These are phyloP conservation scores for Mortierella sp. DNA, from an alignment of 371 early-diverging fungal genomes.

Conservation along the genomic window DNA sequence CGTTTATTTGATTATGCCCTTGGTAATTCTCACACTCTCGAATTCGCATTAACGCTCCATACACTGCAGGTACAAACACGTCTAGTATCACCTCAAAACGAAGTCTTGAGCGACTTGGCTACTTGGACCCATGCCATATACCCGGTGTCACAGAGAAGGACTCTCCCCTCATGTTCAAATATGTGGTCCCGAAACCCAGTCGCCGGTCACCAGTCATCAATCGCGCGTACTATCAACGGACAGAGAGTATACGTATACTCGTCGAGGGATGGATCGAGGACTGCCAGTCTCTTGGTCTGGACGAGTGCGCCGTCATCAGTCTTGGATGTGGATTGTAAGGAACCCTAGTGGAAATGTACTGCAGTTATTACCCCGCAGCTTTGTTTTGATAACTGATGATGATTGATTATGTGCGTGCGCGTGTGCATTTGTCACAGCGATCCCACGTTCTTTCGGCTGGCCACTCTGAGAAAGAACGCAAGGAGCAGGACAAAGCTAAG, in stretches of 20 bases:
- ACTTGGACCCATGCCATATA: slow-evolving; percentile 34
- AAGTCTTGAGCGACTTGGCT: slow-evolving; percentile 48
- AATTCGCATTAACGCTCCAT: no score
- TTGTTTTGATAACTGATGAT: background rate
- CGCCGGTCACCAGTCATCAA: slow-evolving; percentile 54
- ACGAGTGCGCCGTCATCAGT: slow-evolving; percentile 34
- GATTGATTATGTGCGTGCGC: background rate
- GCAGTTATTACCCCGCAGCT: no score
- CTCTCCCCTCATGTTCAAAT: slow-evolving; percentile 44
- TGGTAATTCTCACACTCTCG: background rate
- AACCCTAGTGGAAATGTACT: no score
- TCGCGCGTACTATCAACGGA: slow-evolving; percentile 45
- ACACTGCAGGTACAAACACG: slow-evolving; percentile 41
- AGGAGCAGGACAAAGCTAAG: slow-evolving; percentile 27
- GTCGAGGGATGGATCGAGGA: slow-evolving; percentile 50
- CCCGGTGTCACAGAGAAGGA: slow-evolving; percentile 38
- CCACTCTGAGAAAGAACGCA: slow-evolving; percentile 17
- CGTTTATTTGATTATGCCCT: no score
- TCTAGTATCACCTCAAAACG: slow-evolving; percentile 54
- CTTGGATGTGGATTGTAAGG: slow-evolving; percentile 55
- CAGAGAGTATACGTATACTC: slow-evolving; percentile 38
- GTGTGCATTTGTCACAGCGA: slow-evolving; percentile 19
- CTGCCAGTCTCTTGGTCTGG: slow-evolving; percentile 29
- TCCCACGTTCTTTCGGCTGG: slow-evolving; percentile 43
- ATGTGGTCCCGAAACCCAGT: slow-evolving; percentile 41